Evolutionary conservation across 2,329 filamentous ascomycete species (phyloP).

Genomic region (Pyrenophora teres): DNA sequence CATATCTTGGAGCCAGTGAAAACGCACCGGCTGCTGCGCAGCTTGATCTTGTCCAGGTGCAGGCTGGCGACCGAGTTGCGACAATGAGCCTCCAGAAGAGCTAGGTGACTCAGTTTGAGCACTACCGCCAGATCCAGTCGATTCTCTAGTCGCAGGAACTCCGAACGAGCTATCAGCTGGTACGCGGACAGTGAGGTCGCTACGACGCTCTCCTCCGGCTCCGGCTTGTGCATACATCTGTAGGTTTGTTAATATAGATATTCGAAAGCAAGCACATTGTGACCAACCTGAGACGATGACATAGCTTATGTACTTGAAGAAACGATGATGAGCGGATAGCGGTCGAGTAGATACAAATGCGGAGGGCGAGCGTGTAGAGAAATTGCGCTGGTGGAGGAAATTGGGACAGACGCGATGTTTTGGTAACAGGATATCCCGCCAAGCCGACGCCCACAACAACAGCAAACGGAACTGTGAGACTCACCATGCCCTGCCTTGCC

Average conservation of each 20-base stretch:
- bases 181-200: slow-evolving; percentile 1
- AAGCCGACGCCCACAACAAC: slow-evolving; percentile 7
- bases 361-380: neutral
- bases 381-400: neutral
- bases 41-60: slow-evolving; percentile 3
- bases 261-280: neutral
- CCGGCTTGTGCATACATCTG: slow-evolving; percentile 9
- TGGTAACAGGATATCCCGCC: slow-evolving; percentile 1
- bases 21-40: slow-evolving; percentile 16
- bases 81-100: slow-evolving; percentile 19
- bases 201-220: neutral
- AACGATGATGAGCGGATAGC: neutral
- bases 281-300: slow-evolving; percentile 17
- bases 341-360: neutral
- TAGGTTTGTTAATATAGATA: slow-evolving; percentile 14
- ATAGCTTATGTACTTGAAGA: neutral
- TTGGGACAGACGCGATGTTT: neutral
- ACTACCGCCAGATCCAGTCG: slow-evolving; percentile 13
- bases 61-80: slow-evolving; percentile 1
- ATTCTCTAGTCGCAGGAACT: slow-evolving; percentile 5
- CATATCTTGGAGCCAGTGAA: neutral
- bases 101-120: slow-evolving; percentile 13
- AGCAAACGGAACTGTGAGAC: neutral
- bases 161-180: slow-evolving; percentile 9
- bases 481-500: neutral